Evolutionary conservation across 73 alveolate species (phyloP).

Genomic region (Blepharisma stoltei): DNA sequence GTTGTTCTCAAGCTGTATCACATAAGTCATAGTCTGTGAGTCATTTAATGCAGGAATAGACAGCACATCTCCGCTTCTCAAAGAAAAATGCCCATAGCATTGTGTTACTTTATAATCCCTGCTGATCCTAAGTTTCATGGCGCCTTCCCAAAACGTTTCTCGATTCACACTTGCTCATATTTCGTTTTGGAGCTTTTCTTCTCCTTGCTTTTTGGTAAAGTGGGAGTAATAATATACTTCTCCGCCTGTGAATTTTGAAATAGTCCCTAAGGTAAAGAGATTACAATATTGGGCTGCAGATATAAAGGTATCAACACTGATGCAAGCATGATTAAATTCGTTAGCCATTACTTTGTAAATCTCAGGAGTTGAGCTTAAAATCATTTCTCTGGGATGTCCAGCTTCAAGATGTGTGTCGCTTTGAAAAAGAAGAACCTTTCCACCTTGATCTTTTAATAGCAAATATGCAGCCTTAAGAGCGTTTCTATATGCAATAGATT

Average conservation of each 20-base stretch:
- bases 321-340: conserved; percentile 66
- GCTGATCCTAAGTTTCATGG: conserved; percentile 84
- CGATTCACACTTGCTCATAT: conserved; percentile 59
- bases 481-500: conserved; percentile 34
- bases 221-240: conserved; percentile 82
- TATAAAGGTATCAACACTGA: conserved; percentile 69
- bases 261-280: conserved; percentile 67
- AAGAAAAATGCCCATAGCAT: conserved; percentile 58
- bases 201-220: conserved; percentile 43
- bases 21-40: neutral
- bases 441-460: conserved; percentile 59
- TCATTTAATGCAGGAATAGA: neutral
- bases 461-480: conserved; percentile 53
- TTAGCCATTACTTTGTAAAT: conserved; percentile 50
- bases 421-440: conserved; percentile 59
- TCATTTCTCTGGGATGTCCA: conserved; percentile 43
- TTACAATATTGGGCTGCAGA: conserved; percentile 66
- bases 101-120: conserved; percentile 55
- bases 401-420: conserved; percentile 12
- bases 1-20: neutral
- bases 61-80: conserved; percentile 39
- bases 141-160: conserved; percentile 86
- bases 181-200: conserved; percentile 62
- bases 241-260: conserved; percentile 81
- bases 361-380: conserved; percentile 37